These are phyloP conservation scores for Candida tetrigidarum DNA, from an alignment of 1,139 yeast genomes.

Conservation along the genomic window DNA sequence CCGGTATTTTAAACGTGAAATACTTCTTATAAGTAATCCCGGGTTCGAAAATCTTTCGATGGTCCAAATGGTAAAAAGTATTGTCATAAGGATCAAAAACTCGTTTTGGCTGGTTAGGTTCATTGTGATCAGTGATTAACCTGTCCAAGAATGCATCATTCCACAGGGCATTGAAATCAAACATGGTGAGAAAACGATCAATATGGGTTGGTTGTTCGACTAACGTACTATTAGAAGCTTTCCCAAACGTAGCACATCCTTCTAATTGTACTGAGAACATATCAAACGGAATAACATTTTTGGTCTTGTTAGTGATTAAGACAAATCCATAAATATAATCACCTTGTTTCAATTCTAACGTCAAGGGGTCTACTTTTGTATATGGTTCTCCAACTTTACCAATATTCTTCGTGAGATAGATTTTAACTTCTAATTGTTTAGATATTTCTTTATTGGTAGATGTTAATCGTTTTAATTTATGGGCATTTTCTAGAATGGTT, in stretches of 20 bases:
- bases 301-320: constrained; percentile 36
- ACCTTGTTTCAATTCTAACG: constrained; percentile 41
- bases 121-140: constrained; percentile 29
- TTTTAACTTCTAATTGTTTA: constrained; percentile 30
- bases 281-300: constrained; percentile 37
- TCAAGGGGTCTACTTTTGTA: constrained; percentile 31
- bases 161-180: constrained; percentile 49
- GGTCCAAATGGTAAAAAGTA: constrained; percentile 31
- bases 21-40: constrained; percentile 42
- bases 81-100: constrained; percentile 37
- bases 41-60: constrained; percentile 34
- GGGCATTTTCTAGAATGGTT: constrained; percentile 40
- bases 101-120: constrained; percentile 27
- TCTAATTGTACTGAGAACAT: constrained; percentile 46
- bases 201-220: constrained; percentile 18
- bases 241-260: constrained; percentile 34
- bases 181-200: constrained; percentile 37
- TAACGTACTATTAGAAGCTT: constrained; percentile 14
- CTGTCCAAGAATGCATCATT: constrained; percentile 41
- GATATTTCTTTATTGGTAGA: constrained; percentile 34
- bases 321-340: constrained; percentile 45
- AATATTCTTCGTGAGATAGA: constrained; percentile 34
- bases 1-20: constrained; percentile 44
- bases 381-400: constrained; percentile 37
- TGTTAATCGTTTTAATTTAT: constrained; percentile 37